Conservation (phyloP, 2,329 filamentous ascomycete genomes). For the Cercospora nicotianae region DNA sequence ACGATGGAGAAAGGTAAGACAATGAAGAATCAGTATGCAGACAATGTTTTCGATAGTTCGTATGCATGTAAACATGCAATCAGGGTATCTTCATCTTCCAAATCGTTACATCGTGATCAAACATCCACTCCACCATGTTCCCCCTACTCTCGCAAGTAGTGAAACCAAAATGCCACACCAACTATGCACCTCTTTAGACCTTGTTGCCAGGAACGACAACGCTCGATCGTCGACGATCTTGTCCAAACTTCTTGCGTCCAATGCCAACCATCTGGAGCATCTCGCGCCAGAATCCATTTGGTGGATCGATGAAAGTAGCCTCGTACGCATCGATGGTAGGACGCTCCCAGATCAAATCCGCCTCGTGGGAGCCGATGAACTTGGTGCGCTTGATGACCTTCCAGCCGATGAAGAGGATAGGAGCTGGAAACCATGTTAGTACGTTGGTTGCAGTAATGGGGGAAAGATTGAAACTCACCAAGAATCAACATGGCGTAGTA, state of each 20-base stretch:
- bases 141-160: not conserved
- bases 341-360: slow-evolving; percentile 63
- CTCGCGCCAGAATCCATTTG: slow-evolving; percentile 59
- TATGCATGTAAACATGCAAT: not conserved
- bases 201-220: slow-evolving; percentile 3
- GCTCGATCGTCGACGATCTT: slow-evolving; percentile 17
- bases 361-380: slow-evolving; percentile 54
- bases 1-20: no score
- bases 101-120: not conserved
- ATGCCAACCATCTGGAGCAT: slow-evolving; percentile 50
- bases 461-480: slow-evolving; percentile 17
- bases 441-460: not conserved
- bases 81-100: not conserved
- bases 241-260: slow-evolving; percentile 23
- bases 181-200: not conserved
- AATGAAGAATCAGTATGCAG: not conserved
- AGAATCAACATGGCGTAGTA: slow-evolving; percentile 61
- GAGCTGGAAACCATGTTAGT: slow-evolving; percentile 45
- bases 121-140: not conserved
- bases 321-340: slow-evolving; percentile 62
- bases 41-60: not conserved
- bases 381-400: slow-evolving; percentile 64
- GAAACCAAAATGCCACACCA: not conserved
- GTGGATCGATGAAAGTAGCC: slow-evolving; percentile 50
- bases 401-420: slow-evolving; percentile 59